Conservation (phyloP, 2,329 filamentous ascomycete species). For the Fusarium sp. region DNA sequence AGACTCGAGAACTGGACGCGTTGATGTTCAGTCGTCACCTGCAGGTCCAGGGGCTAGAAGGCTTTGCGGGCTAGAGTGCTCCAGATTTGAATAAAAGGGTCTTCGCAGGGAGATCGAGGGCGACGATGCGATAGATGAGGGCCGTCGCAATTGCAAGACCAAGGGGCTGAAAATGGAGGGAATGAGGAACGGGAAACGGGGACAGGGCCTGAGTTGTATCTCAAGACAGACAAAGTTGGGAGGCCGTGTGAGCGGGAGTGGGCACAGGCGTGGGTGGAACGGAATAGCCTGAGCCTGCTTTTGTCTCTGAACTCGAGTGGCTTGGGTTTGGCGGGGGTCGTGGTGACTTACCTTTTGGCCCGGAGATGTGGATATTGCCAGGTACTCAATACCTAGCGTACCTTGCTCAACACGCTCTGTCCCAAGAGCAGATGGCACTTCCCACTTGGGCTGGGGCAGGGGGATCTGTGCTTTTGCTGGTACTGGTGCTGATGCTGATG, state of each 20-base stretch:
- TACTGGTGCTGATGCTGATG: conserved; percentile 9
- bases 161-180: conserved; percentile 32
- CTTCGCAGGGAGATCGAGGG: conserved; percentile 21
- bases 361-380: neutral
- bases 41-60: conserved; percentile 11
- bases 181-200: conserved; percentile 40
- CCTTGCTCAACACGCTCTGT: conserved; percentile 13
- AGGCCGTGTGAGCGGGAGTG: conserved; percentile 33
- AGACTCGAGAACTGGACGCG: conserved; percentile 19
- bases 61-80: conserved; percentile 7
- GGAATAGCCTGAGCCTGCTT: conserved; percentile 34
- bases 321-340: conserved; percentile 24
- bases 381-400: conserved; percentile 18
- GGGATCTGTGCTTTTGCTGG: conserved; percentile 27
- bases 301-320: conserved; percentile 24
- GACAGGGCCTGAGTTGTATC: conserved; percentile 43
- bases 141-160: conserved; percentile 43
- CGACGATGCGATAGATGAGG: conserved; percentile 35
- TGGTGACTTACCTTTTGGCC: conserved; percentile 23
- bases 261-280: conserved; percentile 40
- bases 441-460: conserved; percentile 27
- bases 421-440: conserved; percentile 36
- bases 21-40: conserved; percentile 16
- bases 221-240: conserved; percentile 42
- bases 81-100: conserved; percentile 15